phyloP scores from a whole-genome alignment of 2,329 filamentous ascomycete species.

The Arachnomyces sp. region DNA sequence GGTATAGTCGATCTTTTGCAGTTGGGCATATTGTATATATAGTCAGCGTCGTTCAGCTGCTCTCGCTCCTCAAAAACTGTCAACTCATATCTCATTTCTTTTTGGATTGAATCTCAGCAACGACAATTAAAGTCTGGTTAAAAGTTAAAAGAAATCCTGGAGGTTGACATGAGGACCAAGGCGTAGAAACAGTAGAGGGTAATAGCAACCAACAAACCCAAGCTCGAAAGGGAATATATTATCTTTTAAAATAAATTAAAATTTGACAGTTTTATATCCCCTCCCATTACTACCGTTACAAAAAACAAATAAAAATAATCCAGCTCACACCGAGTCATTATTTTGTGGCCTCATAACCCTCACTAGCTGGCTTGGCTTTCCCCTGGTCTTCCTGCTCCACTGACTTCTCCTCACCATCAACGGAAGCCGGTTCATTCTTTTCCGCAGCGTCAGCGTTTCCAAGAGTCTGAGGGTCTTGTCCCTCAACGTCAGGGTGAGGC shows the following conservation, averaged over 20 bases:
- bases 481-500: constrained; percentile 51
- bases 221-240: no score
- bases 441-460: constrained; percentile 31
- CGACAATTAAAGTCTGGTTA: no score
- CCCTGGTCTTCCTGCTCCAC: constrained; percentile 27
- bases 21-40: constrained; percentile 1
- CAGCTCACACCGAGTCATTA: constrained; percentile 11
- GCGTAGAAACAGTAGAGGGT: no score
- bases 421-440: constrained; percentile 33
- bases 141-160: no score
- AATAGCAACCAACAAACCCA: no score
- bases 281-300: not conserved
- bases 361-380: constrained; percentile 40
- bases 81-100: no score
- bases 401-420: constrained; percentile 30
- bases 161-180: no score
- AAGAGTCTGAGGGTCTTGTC: constrained; percentile 50
- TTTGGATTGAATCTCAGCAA: no score
- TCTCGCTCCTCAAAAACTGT: no score
- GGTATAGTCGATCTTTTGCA: not conserved
- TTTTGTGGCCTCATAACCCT: constrained; percentile 40
- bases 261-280: no score
- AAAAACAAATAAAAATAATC: constrained; percentile 8
- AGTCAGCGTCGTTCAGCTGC: no score
- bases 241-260: constrained; percentile 8